Base-by-base conservation (phyloP, 805 yeast species). In the Barnettozyma sucrosica region DNA sequence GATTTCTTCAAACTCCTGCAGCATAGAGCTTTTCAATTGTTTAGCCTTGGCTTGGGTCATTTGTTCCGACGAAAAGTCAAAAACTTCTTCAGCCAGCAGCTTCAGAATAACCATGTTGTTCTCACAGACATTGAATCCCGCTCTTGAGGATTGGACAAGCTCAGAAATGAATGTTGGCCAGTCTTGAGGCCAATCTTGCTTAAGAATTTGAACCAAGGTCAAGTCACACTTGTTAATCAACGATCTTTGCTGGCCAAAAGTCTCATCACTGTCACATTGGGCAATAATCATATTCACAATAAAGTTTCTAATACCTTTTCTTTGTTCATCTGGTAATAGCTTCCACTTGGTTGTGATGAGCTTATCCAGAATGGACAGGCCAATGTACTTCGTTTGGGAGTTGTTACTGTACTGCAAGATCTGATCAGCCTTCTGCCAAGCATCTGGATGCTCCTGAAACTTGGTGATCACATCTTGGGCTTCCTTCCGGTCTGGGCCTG, bases 121-220 rank as follows among this genome's bases (percentile, higher is more conserved):
- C 67, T 93, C 99, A 71, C 99, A 93, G 45, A 93, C 97, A 60
- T 89, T 92, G 66, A 86, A 80, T 20, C 93, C 83, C 13, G 92
- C 80, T 53, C 88, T 79, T 41, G 95, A 83, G 54, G 95, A 83
- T 51, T 76, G 79, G 41, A 92, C 93, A 48, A 93, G 79, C 65
- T 93, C 99, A 16, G 97, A 96, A 44, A 93, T 85, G 61, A 93
- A 93, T 59, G 84, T 86, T 18, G 98, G 98, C 99, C 99, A 93
- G 65, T 90, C 86, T 57, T 83, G 88, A 30, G 99, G 99, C 99
- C 99, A 93, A 65, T 93, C 99, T 69, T 93, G 98, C 62, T 93
- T 93, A 61, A 93, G 79, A 45, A 93, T 83, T 62, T 90, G 95
- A 33, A 93, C 99, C 59, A 93, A 73, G 14, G 98, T 92, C 61